Evolutionary conservation across 2,329 filamentous ascomycete genomes (phyloP).

Genomic region (Diaporthe sp.): DNA sequence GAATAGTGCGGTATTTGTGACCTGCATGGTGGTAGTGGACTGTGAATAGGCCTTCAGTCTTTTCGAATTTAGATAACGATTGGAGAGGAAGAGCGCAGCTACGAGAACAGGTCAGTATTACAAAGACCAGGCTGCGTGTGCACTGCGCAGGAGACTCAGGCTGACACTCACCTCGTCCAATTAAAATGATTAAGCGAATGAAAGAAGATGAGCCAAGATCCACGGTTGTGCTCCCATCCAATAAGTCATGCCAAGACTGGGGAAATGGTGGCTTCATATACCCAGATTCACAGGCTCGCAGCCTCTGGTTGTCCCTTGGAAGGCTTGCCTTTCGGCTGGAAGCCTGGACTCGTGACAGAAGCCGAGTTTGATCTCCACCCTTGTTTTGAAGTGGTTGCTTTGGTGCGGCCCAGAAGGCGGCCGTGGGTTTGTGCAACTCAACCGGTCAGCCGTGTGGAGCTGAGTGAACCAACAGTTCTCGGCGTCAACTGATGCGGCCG

Average conservation of each 20-base stretch:
- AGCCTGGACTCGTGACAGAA: neutral
- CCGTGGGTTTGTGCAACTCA: neutral
- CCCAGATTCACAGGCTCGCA: neutral
- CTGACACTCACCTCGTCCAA: neutral
- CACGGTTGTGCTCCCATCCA: neutral
- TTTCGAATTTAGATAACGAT: neutral
- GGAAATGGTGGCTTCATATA: neutral
- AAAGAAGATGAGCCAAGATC: neutral
- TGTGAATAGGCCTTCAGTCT: rapidly evolving
- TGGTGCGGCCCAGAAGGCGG: neutral
- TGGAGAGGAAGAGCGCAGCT: neutral
- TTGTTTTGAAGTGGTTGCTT: neutral
- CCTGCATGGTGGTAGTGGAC: neutral
- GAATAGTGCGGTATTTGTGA: neutral
- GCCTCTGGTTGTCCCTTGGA: neutral
- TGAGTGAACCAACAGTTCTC: neutral
- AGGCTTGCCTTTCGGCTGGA: neutral
- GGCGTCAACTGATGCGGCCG: constrained; percentile 1
- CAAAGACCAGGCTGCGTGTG: neutral
- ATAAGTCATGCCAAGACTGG: neutral
- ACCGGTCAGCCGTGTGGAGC: neutral
- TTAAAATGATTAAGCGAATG: neutral
- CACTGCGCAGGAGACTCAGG: neutral
- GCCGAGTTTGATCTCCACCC: constrained; percentile 7
- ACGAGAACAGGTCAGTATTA: neutral